Evolutionary conservation across 2,329 filamentous ascomycete species (phyloP).

Genomic region (Diaporthe velutina): DNA sequence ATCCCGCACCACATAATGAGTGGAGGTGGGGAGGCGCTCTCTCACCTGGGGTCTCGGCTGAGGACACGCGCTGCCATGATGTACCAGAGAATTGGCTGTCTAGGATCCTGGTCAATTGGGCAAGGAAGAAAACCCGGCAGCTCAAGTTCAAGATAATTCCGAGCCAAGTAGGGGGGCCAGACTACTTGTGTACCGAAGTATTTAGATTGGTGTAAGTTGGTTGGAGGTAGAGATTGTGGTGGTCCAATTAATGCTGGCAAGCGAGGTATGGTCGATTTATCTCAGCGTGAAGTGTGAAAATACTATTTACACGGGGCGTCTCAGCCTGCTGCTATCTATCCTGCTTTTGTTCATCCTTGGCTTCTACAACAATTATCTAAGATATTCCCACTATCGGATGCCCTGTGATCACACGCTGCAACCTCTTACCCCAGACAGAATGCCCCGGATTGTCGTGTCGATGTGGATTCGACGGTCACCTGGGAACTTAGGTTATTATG

Average conservation of each 20-base stretch:
- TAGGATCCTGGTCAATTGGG: not conserved
- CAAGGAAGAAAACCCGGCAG: not conserved
- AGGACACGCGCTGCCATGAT: constrained; percentile 13
- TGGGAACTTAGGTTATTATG: constrained; percentile 40
- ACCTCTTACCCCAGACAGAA: constrained; percentile 14
- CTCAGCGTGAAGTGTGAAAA: not conserved
- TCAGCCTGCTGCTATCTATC: not conserved
- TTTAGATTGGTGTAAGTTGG: not conserved
- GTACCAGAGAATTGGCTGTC: not conserved
- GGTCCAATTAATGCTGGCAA: not conserved
- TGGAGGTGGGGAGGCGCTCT: not conserved
- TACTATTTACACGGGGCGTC: constrained; percentile 11
- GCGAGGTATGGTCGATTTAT: not conserved
- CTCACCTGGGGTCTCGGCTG: constrained; percentile 31
- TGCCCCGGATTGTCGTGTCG: constrained; percentile 16
- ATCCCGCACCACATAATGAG: not conserved
- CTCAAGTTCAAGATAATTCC: not conserved
- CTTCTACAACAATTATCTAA: not conserved
- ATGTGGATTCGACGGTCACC: constrained; percentile 29
- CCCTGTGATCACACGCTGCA: constrained; percentile 21
- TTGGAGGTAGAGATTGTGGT: not conserved
- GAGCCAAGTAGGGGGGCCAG: not conserved
- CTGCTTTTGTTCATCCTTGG: not conserved
- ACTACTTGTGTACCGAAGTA: too few relatives aligned
- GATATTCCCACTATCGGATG: constrained; percentile 15